Evolutionary conservation across 306 rosid genomes (phyloP), one percentile per base, ranked within the genome.

Genomic region (Betula pendula): DNA sequence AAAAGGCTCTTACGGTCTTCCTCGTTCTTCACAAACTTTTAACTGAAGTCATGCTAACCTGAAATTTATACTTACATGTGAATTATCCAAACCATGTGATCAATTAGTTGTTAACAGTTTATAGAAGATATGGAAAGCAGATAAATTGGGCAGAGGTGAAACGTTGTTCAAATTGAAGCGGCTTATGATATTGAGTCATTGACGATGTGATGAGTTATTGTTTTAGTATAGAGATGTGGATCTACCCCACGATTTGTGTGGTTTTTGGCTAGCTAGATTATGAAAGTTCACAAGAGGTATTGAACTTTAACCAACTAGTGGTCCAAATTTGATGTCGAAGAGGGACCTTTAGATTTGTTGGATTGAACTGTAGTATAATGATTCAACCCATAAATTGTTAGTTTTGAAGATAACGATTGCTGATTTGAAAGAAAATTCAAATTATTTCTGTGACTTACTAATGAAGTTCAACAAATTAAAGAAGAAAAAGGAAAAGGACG

Each of bases 171-270:
- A 29, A 29, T 29, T 29, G 33, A 29, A 29, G 33, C 33, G 33
- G 33, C 6, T 38, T 38, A 38, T 5, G 42, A 6, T 38, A 38
- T 22, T 42, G 35, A 42, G 42, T 0, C 6, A 38, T 22, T 11
- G 48, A 31, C 7, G 12, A 73, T 19, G 35, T 74, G 80, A 75
- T 75, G 47, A 76, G 63, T 68, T 66, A 62, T 68, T 51, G 16
- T 48, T 73, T 78, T 52, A 58, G 60, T 79, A 77, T 80, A 77
- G 62, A 83, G 81, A 73, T 49, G 74, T 60, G 70, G 65, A 77
- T 42, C 42, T 60, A 22, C 33, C 40, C 66, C 17, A 58, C 29
- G 35, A 14, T 27, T 29, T 60, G 67, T 29, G 6, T 13, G 38
- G n/a, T 27, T 14, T 70, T 63, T 8, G 15, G 73, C 59, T 38